phyloP scores from a whole-genome alignment of 2,329 filamentous ascomycete genomes.

The Cercospora canescens region DNA sequence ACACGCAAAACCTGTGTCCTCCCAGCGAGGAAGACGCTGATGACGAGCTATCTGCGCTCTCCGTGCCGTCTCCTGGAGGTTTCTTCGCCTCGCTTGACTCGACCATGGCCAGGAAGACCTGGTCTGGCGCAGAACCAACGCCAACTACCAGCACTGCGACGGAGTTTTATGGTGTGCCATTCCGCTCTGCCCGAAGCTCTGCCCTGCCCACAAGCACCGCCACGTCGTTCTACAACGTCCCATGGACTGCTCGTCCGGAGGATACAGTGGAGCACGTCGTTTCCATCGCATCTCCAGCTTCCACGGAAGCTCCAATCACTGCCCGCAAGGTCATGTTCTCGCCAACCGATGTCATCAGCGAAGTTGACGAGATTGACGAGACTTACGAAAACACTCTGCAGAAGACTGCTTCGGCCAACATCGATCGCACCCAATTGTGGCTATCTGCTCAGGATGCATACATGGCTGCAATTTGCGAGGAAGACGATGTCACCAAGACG shows the following conservation, averaged over 20 bases:
- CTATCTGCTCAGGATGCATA: slow-evolving; percentile 79
- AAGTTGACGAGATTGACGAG: slow-evolving; percentile 59
- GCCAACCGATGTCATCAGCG: slow-evolving; percentile 37
- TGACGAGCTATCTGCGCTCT: slow-evolving; percentile 66
- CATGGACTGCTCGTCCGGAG: slow-evolving; percentile 57
- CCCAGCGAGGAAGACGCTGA: slow-evolving; percentile 56
- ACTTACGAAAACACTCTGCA: slow-evolving; percentile 74
- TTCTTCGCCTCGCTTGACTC: slow-evolving; percentile 87
- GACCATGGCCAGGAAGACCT: slow-evolving; percentile 70
- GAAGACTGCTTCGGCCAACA: slow-evolving; percentile 67
- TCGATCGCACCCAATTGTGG: slow-evolving; percentile 86
- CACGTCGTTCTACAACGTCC: slow-evolving; percentile 83
- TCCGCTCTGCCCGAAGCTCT: slow-evolving; percentile 50
- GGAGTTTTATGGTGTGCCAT: slow-evolving; percentile 85
- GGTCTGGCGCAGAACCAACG: slow-evolving; percentile 63
- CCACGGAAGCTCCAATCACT: slow-evolving; percentile 58
- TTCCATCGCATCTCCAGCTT: slow-evolving; percentile 49
- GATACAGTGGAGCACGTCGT: slow-evolving; percentile 66
- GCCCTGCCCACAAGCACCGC: slow-evolving; percentile 81
- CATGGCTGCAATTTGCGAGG: slow-evolving; percentile 35
- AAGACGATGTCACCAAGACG: slow-evolving; percentile 31
- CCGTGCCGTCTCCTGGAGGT: slow-evolving; percentile 86
- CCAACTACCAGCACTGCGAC: slow-evolving; percentile 91
- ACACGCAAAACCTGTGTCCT: slow-evolving; percentile 31
- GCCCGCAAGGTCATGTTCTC: slow-evolving; percentile 56